Percentiles rank a stretch among this genome's conserved stretches.
phyloP scores from a whole-genome alignment of 78 protist genomes.

The Planoprotostelium fungivorum region DNA sequence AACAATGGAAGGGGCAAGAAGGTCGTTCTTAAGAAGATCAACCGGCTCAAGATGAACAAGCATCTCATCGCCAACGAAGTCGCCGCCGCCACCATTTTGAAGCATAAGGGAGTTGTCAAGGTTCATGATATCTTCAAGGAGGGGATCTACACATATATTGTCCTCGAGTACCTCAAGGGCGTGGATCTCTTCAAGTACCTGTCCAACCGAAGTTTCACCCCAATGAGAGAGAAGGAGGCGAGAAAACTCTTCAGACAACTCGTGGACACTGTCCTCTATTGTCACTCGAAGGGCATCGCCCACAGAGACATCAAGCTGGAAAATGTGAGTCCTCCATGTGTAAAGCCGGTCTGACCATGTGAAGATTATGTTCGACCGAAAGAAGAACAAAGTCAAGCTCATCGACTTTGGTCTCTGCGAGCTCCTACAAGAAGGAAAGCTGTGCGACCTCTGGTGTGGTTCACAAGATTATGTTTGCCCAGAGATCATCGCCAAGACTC shows the following conservation, averaged over 20 bases:
- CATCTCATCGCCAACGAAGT: background rate
- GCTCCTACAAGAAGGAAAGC: background rate
- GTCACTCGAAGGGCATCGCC: background rate
- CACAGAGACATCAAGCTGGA: background rate
- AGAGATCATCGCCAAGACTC: background rate
- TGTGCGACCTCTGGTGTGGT: background rate
- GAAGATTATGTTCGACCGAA: background rate
- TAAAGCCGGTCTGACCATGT: background rate
- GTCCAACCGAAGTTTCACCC: background rate
- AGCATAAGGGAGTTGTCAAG: background rate
- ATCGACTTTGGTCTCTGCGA: background rate
- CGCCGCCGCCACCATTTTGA: background rate
- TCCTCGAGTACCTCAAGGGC: background rate
- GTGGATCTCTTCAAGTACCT: background rate
- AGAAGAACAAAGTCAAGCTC: background rate
- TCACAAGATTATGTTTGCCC: background rate
- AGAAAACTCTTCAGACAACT: background rate
- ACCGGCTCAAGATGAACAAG: background rate
- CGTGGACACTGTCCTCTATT: background rate
- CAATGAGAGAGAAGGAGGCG: background rate
- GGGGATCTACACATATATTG: background rate
- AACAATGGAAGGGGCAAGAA: background rate
- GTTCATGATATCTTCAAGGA: background rate
- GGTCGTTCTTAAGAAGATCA: background rate
- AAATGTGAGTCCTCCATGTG: background rate